Base-by-base conservation (phyloP, 768 basidiomycete species). In the Termitomyces sp. region DNA sequence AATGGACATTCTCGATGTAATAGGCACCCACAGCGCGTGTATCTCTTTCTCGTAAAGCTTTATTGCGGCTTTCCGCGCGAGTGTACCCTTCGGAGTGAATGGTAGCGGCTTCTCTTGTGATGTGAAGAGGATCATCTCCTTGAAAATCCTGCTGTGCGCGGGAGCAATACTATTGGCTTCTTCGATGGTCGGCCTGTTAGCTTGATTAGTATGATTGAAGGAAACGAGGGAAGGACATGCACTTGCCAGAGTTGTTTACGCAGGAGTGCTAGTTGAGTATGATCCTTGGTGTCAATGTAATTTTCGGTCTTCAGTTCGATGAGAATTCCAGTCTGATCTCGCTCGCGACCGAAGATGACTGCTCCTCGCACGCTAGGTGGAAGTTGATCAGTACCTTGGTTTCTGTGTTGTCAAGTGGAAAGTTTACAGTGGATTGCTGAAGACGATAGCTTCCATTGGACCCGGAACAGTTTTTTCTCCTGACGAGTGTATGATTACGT, bases 41-140 rank as follows among this genome's bases (percentile, higher is more conserved):
- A 81, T 79, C 59, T 79, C 78, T 0, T 66, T 36, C 5, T 68
- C 71, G 53, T 82, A 82, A 13, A 65, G n/a, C 3, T 57, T 62
- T 37, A 79, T 41, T 0, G 76, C 71, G 4, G 69, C 73, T 56
- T 76, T 76, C 47, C 75, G 74, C 34, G 68, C 65, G 5, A 79
- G 70, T 0, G 80, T 78, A 4, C 77, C 77, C 61, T 82, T 84
- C 0, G 67, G 73, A 0, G 78, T 68, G 14, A 74, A 72, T 4
- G 72, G 67, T 49, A 83, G 66, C 0, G 77, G 79, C 53, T 79
- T 78, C 0, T 67, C 68, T 4, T 64, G 61, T 7, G 69, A 64
- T 0, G 79, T 70, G 14, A 81, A 67, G 31, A 82, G 39, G 37
- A 84, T 78, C 78, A 82, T 78, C 59, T 83, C 77, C 56, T 77